Conservation (phyloP, 2,329 filamentous ascomycete species). For the Tolypocladium nubicola region DNA sequence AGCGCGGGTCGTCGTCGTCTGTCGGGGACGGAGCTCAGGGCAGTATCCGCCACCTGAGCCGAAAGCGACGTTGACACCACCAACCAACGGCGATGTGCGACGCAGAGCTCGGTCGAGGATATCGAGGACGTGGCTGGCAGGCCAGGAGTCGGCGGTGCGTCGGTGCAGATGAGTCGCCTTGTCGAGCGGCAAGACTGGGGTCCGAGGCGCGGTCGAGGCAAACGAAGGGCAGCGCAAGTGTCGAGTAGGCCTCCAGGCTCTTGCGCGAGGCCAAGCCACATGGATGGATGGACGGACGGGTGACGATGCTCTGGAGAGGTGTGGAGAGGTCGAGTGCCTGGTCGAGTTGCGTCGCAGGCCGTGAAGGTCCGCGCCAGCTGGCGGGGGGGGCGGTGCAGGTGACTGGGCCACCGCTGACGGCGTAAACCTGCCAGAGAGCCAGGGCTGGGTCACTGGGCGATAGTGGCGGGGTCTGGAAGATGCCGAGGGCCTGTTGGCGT, state of each 20-base stretch:
- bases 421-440: not conserved
- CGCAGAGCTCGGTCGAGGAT: not conserved
- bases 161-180: not conserved
- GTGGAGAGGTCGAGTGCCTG: not conserved
- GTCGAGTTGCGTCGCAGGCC: not conserved
- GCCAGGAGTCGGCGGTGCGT: not conserved
- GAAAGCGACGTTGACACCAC: not conserved
- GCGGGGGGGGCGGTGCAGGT: not conserved
- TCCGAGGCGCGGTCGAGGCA: not conserved
- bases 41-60: not conserved
- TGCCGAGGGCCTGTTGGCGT: not conserved
- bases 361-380: no score
- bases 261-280: not conserved
- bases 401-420: not conserved
- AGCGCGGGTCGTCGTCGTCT: not conserved
- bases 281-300: not conserved
- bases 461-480: not conserved
- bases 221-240: not conserved
- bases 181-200: not conserved
- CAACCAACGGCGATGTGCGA: not conserved
- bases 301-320: not conserved
- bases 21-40: not conserved
- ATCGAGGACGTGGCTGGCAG: not conserved
- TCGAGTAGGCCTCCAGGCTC: not conserved
- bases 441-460: not conserved